A percentile compares a stretch with the other conserved stretches of the same genome.
phyloP scores from a whole-genome alignment of 176 grass and related monocot species.

The Rhipidocladum racemiflorum region DNA sequence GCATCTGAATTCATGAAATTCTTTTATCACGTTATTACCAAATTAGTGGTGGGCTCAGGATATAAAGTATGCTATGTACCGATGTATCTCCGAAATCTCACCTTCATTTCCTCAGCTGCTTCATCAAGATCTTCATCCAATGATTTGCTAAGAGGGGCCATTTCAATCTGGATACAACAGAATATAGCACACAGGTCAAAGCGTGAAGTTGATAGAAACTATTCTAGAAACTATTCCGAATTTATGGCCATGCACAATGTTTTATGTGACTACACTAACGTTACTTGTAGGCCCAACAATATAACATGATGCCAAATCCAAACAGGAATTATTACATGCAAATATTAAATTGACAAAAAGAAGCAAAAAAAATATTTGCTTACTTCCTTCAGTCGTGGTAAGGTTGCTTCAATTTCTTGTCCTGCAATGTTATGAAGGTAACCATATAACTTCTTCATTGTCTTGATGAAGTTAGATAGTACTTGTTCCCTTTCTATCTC shows the following conservation, averaged over 20 bases:
- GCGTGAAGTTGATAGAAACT: background rate
- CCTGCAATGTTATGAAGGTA: slow-evolving; percentile 61
- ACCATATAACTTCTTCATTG: slow-evolving; percentile 76
- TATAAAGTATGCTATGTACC: background rate
- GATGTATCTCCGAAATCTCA: slow-evolving; percentile 33
- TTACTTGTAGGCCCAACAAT: background rate
- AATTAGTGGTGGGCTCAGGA: background rate
- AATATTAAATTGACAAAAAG: background rate
- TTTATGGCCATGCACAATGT: background rate
- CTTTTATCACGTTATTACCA: background rate
- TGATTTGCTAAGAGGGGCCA: slow-evolving; percentile 69
- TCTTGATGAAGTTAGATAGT: slow-evolving; percentile 84
- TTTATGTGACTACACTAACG: background rate
- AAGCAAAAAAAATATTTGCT: slow-evolving; percentile 6
- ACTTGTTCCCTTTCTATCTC: slow-evolving; percentile 91
- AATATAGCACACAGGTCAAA: background rate
- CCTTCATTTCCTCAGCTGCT: slow-evolving; percentile 75
- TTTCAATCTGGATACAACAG: slow-evolving; percentile 53
- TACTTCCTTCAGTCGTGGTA: slow-evolving; percentile 88
- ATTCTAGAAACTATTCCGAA: background rate
- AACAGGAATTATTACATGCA: background rate
- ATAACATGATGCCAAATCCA: background rate
- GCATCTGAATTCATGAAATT: background rate
- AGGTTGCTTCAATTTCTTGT: slow-evolving; percentile 70
- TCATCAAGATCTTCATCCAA: slow-evolving; percentile 92